Evolutionary conservation across 345 rosid genomes (phyloP), one percentile per base, ranked within the genome.

Genomic region (Luvunga scandens): DNA sequence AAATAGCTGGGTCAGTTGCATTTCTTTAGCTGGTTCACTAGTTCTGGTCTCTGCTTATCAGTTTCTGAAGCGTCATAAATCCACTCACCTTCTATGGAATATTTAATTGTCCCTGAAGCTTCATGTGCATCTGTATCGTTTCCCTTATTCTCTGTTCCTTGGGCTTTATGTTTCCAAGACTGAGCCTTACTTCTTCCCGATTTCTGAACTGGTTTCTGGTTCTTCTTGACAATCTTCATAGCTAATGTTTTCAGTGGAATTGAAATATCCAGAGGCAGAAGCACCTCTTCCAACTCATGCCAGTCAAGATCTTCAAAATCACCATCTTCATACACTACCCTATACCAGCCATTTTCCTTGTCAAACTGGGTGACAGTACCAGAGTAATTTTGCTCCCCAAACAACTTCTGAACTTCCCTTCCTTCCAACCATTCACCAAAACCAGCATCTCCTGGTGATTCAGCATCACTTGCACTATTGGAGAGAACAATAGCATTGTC

Each of bases 371-470:
- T 77, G 72, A 95, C 95, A 0, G 61, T 83, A 5, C 99, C 98
- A 6, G 78, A 53, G 79, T 85, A 92, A 80, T 86, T 86, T 9
- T 30, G 66, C 7, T 81, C 88, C 56, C 80, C 88, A 72, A 93
- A 93, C 82, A 85, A 72, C 75, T 92, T 95, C 62, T 45, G 79
- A 53, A 93, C 96, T 81, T 89, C 83, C 82, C 99, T 90, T 66
- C 97, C 99, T 82, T 86, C 92, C 73, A 95, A 71, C 98, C 99
- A 93, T 73, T 87, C 90, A n/a, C 98, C 97, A 2, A 87, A 86
- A 70, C 87, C 89, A 48, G 81, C 36, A 64, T 76, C 80, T 71
- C 72, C 83, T 31, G 73, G 78, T 7, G 86, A 56, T 70, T 82
- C 55, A n/a, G 69, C 75, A 31, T 81, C 86, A 25, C 34, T 76